Evolutionary conservation across 2,329 filamentous ascomycete genomes (phyloP).

Genomic region (Claviceps sp.): DNA sequence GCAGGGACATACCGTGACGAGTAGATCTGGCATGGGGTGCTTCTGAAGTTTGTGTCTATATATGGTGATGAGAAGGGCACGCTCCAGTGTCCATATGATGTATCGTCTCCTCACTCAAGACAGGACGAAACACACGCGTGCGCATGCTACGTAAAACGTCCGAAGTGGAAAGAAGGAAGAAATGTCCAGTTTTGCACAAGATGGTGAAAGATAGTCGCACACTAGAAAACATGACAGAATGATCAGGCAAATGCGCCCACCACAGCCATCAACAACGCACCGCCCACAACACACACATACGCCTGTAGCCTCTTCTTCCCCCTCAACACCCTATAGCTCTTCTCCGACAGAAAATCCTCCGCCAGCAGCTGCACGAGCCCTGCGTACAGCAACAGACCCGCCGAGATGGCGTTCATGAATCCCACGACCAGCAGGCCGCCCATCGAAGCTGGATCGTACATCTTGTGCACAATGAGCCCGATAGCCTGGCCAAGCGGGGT

Average conservation of each 20-base stretch:
- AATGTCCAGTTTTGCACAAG: no score
- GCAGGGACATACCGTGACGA: no score
- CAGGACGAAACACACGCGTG: no score
- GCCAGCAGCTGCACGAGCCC: constrained; percentile 73
- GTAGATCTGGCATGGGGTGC: no score
- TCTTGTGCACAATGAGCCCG: constrained; percentile 59
- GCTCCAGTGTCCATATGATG: no score
- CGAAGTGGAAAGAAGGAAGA: neutral
- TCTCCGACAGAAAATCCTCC: constrained; percentile 69
- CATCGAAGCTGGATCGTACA: constrained; percentile 63
- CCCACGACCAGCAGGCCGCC: constrained; percentile 68
- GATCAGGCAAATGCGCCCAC: constrained; percentile 57
- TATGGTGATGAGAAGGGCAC: no score
- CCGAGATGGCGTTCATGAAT: constrained; percentile 76
- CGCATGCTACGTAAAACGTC: no score
- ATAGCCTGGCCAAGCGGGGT: constrained; percentile 78
- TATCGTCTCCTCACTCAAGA: no score
- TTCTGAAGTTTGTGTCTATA: no score
- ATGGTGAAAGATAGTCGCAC: neutral
- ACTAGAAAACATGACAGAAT: neutral
- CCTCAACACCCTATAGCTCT: constrained; percentile 54
- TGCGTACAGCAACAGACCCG: constrained; percentile 67
- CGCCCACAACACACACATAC: constrained; percentile 48
- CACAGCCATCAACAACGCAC: constrained; percentile 55
- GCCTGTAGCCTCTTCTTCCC: constrained; percentile 49